Evolutionary conservation across 768 basidiomycete species (phyloP).

Genomic region (Tephrocybe sp.): DNA sequence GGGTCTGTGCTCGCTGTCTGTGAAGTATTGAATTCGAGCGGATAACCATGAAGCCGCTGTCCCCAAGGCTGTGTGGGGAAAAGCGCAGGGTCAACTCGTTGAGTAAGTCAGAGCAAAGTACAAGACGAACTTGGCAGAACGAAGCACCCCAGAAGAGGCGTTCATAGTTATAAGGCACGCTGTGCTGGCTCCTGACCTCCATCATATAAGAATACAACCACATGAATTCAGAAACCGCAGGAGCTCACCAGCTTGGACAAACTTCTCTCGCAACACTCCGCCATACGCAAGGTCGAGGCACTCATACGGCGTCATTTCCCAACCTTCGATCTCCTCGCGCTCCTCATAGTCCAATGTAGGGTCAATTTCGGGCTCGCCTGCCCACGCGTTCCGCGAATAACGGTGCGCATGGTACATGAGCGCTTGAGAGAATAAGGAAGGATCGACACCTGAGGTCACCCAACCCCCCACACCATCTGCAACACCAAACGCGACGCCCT

Average conservation of each 20-base stretch:
- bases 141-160: slow-evolving; percentile 68
- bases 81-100: not conserved
- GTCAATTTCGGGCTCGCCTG: slow-evolving; percentile 81
- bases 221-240: slow-evolving; percentile 17
- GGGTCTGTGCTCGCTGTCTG: slow-evolving; percentile 46
- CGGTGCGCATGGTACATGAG: slow-evolving; percentile 85
- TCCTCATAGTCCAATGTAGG: slow-evolving; percentile 73
- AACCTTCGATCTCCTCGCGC: slow-evolving; percentile 64
- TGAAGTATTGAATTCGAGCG: slow-evolving; percentile 65
- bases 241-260: slow-evolving; percentile 62
- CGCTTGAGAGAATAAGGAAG: slow-evolving; percentile 86
- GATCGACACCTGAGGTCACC: slow-evolving; percentile 80
- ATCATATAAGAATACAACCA: slow-evolving; percentile 15
- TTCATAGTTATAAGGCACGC: slow-evolving; percentile 76
- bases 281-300: slow-evolving; percentile 72
- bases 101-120: not conserved
- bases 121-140: slow-evolving; percentile 68
- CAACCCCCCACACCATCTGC: slow-evolving; percentile 96
- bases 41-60: slow-evolving; percentile 73
- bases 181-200: slow-evolving; percentile 71
- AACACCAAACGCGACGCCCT: slow-evolving; percentile 81
- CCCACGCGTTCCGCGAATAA: slow-evolving; percentile 71
- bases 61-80: slow-evolving; percentile 56
- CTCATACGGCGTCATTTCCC: slow-evolving; percentile 70
- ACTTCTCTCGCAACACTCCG: slow-evolving; percentile 65